Conservation (phyloP, 257 asterid genomes). For the Solanum chmielewskii region DNA sequence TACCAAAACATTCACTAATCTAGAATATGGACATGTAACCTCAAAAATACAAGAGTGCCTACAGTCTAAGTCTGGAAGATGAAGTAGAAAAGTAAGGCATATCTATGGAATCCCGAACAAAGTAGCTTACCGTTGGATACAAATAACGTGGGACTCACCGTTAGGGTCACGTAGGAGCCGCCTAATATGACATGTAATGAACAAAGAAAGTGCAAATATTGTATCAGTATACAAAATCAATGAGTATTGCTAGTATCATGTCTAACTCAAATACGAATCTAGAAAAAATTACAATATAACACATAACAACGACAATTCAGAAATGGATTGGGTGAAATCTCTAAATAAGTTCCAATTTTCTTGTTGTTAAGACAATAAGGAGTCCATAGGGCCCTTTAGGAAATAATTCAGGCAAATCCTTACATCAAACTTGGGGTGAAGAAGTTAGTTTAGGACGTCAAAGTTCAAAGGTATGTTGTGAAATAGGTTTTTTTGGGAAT, state of each 20-base stretch:
- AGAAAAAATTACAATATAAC: too few relatives aligned
- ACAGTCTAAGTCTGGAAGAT: background rate
- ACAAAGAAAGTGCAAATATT: too few relatives aligned
- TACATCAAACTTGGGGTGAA: too few relatives aligned
- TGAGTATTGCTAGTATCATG: background rate
- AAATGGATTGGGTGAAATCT: too few relatives aligned
- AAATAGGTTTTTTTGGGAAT: too few relatives aligned
- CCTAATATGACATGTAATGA: background rate
- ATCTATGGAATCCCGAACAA: background rate
- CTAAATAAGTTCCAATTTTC: too few relatives aligned
- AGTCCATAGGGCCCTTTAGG: too few relatives aligned
- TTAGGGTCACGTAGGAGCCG: background rate
- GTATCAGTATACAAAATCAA: too few relatives aligned
- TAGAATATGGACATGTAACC: background rate
- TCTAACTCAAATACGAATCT: background rate
- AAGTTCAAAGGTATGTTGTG: too few relatives aligned
- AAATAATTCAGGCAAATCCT: too few relatives aligned
- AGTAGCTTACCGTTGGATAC: background rate
- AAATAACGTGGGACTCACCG: background rate
- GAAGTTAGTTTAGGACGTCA: too few relatives aligned
- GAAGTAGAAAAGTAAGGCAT: background rate
- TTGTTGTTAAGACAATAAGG: too few relatives aligned
- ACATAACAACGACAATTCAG: background rate
- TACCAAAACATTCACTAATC: background rate
- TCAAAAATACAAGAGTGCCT: background rate